Percentiles rank a stretch among this genome's conserved stretches.
These are phyloP conservation scores for Tolypocladium nubicola DNA, from an alignment of 2,329 filamentous ascomycete genomes.

Conservation along the genomic window DNA sequence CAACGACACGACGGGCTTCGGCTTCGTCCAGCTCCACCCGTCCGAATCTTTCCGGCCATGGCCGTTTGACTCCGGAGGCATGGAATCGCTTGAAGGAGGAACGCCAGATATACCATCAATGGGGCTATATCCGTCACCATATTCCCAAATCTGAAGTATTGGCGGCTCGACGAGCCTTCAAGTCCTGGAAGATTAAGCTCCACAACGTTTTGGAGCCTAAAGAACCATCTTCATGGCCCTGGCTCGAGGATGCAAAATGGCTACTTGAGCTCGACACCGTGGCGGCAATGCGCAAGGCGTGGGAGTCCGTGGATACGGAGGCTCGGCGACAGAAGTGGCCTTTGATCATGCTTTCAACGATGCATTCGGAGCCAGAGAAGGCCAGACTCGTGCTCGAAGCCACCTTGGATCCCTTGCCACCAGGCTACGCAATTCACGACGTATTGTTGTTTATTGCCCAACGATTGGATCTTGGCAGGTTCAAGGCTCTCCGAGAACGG, in stretches of 20 bases:
- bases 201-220: constrained; percentile 8
- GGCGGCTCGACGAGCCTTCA: constrained; percentile 12
- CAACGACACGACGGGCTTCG: not conserved
- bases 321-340: constrained; percentile 19
- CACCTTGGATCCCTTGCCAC: constrained; percentile 23
- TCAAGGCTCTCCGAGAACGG: constrained; percentile 11
- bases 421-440: constrained; percentile 27
- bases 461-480: constrained; percentile 7
- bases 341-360: constrained; percentile 22
- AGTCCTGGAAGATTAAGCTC: constrained; percentile 18
- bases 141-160: constrained; percentile 11
- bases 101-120: constrained; percentile 13
- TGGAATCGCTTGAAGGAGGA: not conserved
- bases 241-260: constrained; percentile 15
- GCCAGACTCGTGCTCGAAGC: constrained; percentile 22
- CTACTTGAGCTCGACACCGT: constrained; percentile 18
- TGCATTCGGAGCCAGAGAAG: constrained; percentile 21
- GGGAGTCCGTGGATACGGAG: constrained; percentile 17
- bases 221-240: constrained; percentile 11
- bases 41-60: not conserved
- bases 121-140: constrained; percentile 20
- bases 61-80: not conserved
- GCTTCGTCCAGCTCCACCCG: not conserved
- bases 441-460: constrained; percentile 19
- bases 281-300: constrained; percentile 21